These are phyloP conservation scores for Castanea mollissima DNA, from an alignment of 306 rosid species.

Conservation along the genomic window DNA sequence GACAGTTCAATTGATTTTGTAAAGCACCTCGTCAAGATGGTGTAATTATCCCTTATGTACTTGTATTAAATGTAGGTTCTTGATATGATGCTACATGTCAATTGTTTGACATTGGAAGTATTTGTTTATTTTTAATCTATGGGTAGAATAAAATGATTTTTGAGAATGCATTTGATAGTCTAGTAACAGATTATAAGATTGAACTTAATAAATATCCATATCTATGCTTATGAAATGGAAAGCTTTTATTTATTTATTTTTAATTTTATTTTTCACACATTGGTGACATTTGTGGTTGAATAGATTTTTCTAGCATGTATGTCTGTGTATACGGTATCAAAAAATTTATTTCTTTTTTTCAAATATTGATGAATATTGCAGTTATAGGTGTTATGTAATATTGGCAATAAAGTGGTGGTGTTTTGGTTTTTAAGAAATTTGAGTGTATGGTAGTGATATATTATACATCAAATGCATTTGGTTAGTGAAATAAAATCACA, in stretches of 20 bases:
- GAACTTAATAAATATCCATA: not conserved
- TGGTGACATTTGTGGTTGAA: not conserved
- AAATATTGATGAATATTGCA: not conserved
- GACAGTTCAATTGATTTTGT: not conserved
- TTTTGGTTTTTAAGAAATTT: not conserved
- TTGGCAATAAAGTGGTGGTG: not conserved
- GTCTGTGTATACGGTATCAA: not conserved
- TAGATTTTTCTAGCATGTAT: not conserved
- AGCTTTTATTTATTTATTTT: not conserved
- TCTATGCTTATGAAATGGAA: not conserved
- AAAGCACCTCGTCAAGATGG: no score
- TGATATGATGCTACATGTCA: not conserved
- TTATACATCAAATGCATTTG: not conserved
- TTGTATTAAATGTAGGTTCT: not conserved
- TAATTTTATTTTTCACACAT: not conserved
- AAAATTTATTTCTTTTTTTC: not conserved
- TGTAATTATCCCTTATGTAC: not conserved
- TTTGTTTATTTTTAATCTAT: not conserved
- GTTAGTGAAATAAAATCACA: not conserved
- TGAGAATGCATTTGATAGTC: not conserved
- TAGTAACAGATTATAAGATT: not conserved
- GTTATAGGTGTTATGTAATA: not conserved
- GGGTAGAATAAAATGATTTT: not conserved
- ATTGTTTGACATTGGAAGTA: not conserved
- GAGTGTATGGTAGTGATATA: not conserved